A percentile compares a stretch with the other conserved stretches of the same genome.
phyloP scores from a whole-genome alignment of 352 stramenopile genomes.

The Pythium myriotylum region DNA sequence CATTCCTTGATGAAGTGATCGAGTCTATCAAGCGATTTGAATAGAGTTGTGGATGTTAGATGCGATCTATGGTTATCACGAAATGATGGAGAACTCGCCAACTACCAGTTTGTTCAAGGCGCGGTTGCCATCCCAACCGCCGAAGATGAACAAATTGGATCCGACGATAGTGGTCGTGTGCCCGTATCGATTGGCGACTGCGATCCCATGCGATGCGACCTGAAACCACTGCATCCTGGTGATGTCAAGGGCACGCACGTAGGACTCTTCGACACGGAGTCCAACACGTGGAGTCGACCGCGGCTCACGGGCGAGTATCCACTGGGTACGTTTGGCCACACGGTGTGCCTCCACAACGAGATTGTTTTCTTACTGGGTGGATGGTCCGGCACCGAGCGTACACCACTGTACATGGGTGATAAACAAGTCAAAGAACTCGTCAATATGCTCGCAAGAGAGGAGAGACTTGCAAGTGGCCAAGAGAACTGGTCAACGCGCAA shows the following conservation, averaged over 20 bases:
- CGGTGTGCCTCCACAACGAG: constrained; percentile 43
- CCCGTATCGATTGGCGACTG: constrained; percentile 69
- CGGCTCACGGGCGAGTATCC: constrained; percentile 74
- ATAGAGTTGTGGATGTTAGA: constrained; percentile 33
- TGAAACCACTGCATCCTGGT: constrained; percentile 67
- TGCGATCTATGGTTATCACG: constrained; percentile 1
- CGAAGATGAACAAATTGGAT: constrained; percentile 73
- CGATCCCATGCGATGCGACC: constrained; percentile 39
- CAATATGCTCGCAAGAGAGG: constrained; percentile 52
- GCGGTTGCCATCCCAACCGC: constrained; percentile 81
- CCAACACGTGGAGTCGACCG: constrained; percentile 62
- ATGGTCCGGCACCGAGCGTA: constrained; percentile 77
- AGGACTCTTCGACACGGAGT: constrained; percentile 63
- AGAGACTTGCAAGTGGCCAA: constrained; percentile 50
- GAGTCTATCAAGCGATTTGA: constrained; percentile 62
- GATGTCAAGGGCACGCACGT: constrained; percentile 62
- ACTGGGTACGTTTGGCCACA: constrained; percentile 64
- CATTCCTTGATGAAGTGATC: constrained; percentile 63
- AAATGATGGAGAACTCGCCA: constrained; percentile 38
- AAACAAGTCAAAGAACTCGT: constrained; percentile 64
- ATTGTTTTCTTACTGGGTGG: constrained; percentile 68
- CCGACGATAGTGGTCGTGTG: constrained; percentile 69
- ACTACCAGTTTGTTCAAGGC: constrained; percentile 79
- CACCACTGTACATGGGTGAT: constrained; percentile 79
- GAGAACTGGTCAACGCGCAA: constrained; percentile 37